Evolutionary conservation across 768 basidiomycete genomes (phyloP), one percentile per base, ranked within the genome.

Genomic region (Lyophyllum decastes): DNA sequence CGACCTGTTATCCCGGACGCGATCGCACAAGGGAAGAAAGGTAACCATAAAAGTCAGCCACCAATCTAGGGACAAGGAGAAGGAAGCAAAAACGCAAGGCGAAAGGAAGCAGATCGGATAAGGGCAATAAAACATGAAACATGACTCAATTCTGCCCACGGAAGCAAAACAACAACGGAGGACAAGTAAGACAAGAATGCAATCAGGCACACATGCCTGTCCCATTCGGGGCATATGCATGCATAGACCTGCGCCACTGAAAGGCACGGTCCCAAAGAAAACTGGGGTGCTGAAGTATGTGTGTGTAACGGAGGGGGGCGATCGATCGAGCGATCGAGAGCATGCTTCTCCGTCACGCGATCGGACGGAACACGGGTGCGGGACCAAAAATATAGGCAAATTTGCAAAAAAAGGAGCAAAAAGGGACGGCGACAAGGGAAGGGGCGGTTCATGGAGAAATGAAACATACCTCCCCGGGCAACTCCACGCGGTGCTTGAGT

Each of bases 401-500:
- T 4, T 17, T 26, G 11, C 47, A 26, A 34, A 34, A 35, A 34
- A 19, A 49, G 25, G 16, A 19, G 12, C 22, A 17, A 25, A 12
- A 2, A 14, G n/a, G 26, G 11, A 46, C 6, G 3, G 35, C 11
- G 45, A 14, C 9, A 10, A 4, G 24, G 2, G 21, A 5, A 27
- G 4, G 17, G 24, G 5, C 8, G 16, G 22, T 7, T 6, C 8
- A 21, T 7, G 27, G 12, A 21, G 48, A 55, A 54, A 45, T 47
- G 46, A 52, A 45, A 73, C 78, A 66, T 66, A 90, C 89, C 78
- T 93, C 91, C 6, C 90, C 89, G 1, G 91, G 91, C 27, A 92
- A 79, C 71, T 92, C 90, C 38, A 92, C 85, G 25, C 90, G 85
- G 60, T 88, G 86, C 67, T 84, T 84, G 52, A 84, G 71, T 11